Evolutionary conservation across 371 early-diverging fungal genomes (phyloP).

Genomic region (Mortierella sp.): DNA sequence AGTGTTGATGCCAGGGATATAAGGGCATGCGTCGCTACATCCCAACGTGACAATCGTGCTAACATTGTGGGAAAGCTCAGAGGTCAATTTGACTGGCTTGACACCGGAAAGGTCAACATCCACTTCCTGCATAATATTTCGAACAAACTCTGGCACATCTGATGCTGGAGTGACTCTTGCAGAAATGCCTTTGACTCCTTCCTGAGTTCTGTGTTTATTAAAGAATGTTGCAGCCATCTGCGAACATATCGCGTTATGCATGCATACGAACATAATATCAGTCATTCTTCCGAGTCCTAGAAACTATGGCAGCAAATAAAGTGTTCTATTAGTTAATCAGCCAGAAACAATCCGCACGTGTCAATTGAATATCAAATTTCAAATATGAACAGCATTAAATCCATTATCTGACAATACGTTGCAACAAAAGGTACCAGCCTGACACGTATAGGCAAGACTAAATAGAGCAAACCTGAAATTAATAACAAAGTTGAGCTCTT

Average conservation of each 20-base stretch:
- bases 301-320: no score
- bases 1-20: slow-evolving; percentile 54
- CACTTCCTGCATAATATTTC: slow-evolving; percentile 34
- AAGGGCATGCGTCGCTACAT: slow-evolving; percentile 56
- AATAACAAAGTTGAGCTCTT: no score
- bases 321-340: no score
- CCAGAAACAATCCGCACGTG: no score
- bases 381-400: no score
- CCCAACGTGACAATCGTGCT: slow-evolving; percentile 58
- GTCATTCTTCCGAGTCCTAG: no score
- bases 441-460: no score
- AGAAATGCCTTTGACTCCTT: slow-evolving; percentile 27
- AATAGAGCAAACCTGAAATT: no score
- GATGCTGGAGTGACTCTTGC: slow-evolving; percentile 51
- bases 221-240: slow-evolving; percentile 54
- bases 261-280: slow-evolving; percentile 45
- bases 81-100: slow-evolving; percentile 43
- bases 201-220: slow-evolving; percentile 35
- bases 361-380: no score
- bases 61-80: slow-evolving; percentile 29
- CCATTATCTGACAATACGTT: no score
- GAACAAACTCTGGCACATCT: slow-evolving; percentile 35
- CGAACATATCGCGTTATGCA: slow-evolving; percentile 50
- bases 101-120: slow-evolving; percentile 35
- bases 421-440: no score